phyloP scores from a whole-genome alignment of 352 stramenopile species.

The Aphanomyces euteiches region DNA sequence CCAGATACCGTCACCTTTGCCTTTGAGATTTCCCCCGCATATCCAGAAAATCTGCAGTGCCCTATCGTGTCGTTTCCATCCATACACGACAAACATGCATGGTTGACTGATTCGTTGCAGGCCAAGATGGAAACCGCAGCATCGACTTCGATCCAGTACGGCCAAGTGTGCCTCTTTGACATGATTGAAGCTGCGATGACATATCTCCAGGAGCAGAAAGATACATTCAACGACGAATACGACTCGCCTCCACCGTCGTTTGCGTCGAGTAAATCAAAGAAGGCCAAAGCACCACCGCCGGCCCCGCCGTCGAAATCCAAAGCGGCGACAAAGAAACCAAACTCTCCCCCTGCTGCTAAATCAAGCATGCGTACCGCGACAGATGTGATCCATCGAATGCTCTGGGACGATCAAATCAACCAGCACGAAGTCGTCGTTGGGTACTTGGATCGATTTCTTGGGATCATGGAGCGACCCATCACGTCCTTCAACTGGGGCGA shows the following conservation, averaged over 20 bases:
- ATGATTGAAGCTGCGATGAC: conserved; percentile 15
- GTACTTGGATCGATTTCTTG: conserved; percentile 35
- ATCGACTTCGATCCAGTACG: not conserved
- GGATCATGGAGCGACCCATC: conserved; percentile 33
- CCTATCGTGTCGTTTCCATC: conserved; percentile 1
- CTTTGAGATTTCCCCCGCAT: not conserved
- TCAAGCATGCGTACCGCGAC: conserved; percentile 32
- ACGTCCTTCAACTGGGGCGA: conserved; percentile 31
- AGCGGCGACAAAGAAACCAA: conserved; percentile 1
- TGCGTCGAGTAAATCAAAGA: not conserved
- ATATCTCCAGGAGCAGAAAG: not conserved
- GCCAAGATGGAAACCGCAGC: conserved; percentile 7
- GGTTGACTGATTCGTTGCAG: not conserved
- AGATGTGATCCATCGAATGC: conserved; percentile 33
- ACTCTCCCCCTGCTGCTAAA: not conserved
- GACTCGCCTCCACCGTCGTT: not conserved
- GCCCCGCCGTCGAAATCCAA: not conserved
- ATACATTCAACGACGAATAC: conserved; percentile 1
- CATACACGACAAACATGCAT: conserved; percentile 13
- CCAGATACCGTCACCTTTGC: not conserved
- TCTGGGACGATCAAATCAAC: conserved; percentile 29
- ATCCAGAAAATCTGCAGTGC: conserved; percentile 22
- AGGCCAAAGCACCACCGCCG: not conserved
- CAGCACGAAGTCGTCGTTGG: conserved; percentile 28
- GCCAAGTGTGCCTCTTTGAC: conserved; percentile 29